phyloP scores from a whole-genome alignment of 176 grass and related monocot genomes.

The Elaeis guineensis region DNA sequence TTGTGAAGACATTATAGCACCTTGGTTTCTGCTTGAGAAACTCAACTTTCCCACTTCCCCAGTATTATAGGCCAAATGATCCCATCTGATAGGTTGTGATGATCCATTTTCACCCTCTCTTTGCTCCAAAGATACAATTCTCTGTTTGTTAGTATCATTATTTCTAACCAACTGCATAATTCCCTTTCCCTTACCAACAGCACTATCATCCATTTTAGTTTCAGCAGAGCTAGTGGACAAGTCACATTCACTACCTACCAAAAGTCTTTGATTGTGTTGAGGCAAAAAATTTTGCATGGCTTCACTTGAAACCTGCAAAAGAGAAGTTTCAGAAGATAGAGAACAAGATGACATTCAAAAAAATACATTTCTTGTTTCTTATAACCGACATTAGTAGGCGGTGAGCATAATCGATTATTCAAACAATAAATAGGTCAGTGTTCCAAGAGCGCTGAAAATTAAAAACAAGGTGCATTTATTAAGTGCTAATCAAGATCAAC shows the following conservation, averaged over 20 bases:
- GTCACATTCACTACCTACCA: conserved; percentile 37
- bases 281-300: conserved; percentile 45
- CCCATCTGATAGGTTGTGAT: conserved; percentile 59
- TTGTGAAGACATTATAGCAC: conserved; percentile 50
- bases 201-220: conserved; percentile 44
- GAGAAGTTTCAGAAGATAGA: conserved; percentile 17
- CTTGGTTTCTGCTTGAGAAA: conserved; percentile 62
- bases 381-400: too few species aligned
- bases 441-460: too few species aligned
- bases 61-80: conserved; percentile 47
- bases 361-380: not conserved
- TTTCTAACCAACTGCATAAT: conserved; percentile 35
- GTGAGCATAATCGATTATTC: too few species aligned
- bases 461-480: too few species aligned
- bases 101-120: conserved; percentile 54
- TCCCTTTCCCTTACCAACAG: conserved; percentile 29
- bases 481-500: too few species aligned
- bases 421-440: too few species aligned
- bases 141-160: conserved; percentile 43
- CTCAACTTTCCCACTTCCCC: conserved; percentile 39
- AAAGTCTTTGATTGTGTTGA: conserved; percentile 51
- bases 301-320: conserved; percentile 50
- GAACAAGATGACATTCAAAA: not conserved
- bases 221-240: conserved; percentile 27
- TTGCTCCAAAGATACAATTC: conserved; percentile 41